A percentile compares a stretch with the other conserved stretches of the same genome.
These are phyloP conservation scores for Aspergillus novoparasiticus DNA, from an alignment of 2,329 filamentous ascomycete genomes.

Conservation along the genomic window DNA sequence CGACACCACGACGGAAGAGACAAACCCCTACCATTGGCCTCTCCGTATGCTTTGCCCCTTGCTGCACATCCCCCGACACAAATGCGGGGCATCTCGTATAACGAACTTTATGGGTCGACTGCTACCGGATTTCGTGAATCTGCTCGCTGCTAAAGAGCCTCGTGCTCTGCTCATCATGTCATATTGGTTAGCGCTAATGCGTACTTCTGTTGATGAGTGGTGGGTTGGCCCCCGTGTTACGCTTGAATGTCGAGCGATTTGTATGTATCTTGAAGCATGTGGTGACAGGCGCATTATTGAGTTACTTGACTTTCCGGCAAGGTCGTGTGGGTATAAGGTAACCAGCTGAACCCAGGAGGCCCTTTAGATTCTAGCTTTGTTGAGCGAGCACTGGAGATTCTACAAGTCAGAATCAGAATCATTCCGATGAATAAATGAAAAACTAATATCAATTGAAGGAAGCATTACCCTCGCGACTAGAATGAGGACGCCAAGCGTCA, in stretches of 20 bases:
- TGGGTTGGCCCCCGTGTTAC: slow-evolving; percentile 1
- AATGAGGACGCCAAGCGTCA: too few relatives aligned
- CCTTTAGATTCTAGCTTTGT: too few relatives aligned
- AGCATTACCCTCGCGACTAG: too few relatives aligned
- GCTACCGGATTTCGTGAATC: background rate
- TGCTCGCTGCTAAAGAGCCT: background rate
- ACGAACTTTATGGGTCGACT: slow-evolving; percentile 3
- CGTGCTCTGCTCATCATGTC: background rate
- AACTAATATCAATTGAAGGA: too few relatives aligned
- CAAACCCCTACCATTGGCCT: slow-evolving; percentile 2
- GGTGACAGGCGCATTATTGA: background rate
- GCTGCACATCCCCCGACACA: background rate
- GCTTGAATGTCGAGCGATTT: slow-evolving; percentile 1
- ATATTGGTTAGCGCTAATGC: slow-evolving; percentile 3
- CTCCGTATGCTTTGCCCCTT: slow-evolving; percentile 2
- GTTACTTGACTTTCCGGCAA: background rate
- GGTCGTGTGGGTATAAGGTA: background rate
- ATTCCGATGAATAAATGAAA: too few relatives aligned
- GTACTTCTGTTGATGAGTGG: background rate
- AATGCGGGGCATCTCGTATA: background rate
- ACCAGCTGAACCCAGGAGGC: too few relatives aligned
- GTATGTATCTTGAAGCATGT: slow-evolving; percentile 2
- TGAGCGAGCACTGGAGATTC: too few relatives aligned
- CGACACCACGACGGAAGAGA: background rate
- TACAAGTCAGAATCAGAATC: too few relatives aligned